Evolutionary conservation across 2,329 filamentous ascomycete genomes (phyloP).

Genomic region (Cercospora brassicicola): DNA sequence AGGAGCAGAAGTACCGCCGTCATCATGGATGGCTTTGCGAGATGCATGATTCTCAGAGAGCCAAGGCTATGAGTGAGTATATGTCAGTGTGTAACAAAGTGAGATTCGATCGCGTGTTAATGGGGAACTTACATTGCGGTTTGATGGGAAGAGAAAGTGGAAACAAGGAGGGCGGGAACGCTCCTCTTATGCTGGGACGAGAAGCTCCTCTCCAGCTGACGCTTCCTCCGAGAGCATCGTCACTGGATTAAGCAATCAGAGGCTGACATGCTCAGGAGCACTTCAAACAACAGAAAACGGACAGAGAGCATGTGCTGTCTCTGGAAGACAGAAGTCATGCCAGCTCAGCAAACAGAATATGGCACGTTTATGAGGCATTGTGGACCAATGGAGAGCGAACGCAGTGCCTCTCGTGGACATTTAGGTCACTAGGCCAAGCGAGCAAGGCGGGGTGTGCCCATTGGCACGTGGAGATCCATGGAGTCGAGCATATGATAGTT

Average conservation of each 20-base stretch:
- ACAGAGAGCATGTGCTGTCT: not conserved
- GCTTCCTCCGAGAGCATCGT: not conserved
- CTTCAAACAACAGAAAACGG: not conserved
- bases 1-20: not conserved
- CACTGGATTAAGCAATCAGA: not conserved
- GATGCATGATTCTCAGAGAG: not conserved
- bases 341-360: not conserved
- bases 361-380: not conserved
- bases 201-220: not conserved
- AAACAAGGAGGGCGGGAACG: not conserved
- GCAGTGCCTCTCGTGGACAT: not conserved
- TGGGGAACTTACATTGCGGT: not conserved
- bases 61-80: not conserved
- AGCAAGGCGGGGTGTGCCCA: not conserved
- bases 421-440: not conserved
- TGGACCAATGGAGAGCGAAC: not conserved
- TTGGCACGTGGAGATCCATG: not conserved
- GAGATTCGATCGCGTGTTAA: not conserved
- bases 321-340: not conserved
- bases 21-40: not conserved
- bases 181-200: not conserved
- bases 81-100: not conserved
- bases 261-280: not conserved
- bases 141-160: not conserved
- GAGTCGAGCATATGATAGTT: not conserved